phyloP scores from a whole-genome alignment of 768 basidiomycete genomes.

The Leccinellum luteum region DNA sequence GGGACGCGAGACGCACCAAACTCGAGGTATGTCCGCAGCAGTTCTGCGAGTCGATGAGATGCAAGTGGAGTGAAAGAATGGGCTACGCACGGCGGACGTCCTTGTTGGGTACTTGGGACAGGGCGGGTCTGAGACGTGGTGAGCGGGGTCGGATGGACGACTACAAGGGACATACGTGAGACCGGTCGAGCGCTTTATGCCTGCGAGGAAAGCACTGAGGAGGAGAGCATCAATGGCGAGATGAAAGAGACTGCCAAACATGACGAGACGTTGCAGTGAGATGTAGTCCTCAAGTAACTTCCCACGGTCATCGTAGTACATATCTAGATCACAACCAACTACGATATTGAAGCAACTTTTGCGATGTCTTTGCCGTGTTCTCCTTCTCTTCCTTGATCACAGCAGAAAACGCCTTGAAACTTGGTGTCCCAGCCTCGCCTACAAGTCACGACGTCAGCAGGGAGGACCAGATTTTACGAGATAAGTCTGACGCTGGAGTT shows the following conservation, averaged over 20 bases:
- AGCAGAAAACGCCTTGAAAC: conserved; percentile 70
- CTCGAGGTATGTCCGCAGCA: conserved; percentile 77
- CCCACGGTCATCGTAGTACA: conserved; percentile 13
- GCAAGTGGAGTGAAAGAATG: not conserved
- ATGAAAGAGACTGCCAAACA: conserved; percentile 47
- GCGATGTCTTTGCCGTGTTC: conserved; percentile 43
- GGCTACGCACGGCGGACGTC: conserved; percentile 73
- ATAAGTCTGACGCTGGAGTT: conserved; percentile 57
- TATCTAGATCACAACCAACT: conserved; percentile 14
- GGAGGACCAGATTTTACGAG: conserved; percentile 6
- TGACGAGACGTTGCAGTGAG: conserved; percentile 12
- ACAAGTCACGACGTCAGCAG: conserved; percentile 12
- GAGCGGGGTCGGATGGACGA: not conserved
- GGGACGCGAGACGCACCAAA: conserved; percentile 48
- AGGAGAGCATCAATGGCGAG: conserved; percentile 76
- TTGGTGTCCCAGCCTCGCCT: conserved; percentile 60
- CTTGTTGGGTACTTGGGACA: conserved; percentile 81
- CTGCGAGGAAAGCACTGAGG: conserved; percentile 78
- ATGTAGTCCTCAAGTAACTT: too few species aligned
- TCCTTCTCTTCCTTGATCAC: conserved; percentile 80
- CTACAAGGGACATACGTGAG: conserved; percentile 60
- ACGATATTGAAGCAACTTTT: conserved; percentile 31
- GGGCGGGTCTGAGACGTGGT: conserved; percentile 53
- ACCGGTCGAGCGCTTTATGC: conserved; percentile 80
- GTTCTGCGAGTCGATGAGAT: conserved; percentile 41